phyloP scores from a whole-genome alignment of 75 land plant genomes.

The Adiantum capillusveneris region DNA sequence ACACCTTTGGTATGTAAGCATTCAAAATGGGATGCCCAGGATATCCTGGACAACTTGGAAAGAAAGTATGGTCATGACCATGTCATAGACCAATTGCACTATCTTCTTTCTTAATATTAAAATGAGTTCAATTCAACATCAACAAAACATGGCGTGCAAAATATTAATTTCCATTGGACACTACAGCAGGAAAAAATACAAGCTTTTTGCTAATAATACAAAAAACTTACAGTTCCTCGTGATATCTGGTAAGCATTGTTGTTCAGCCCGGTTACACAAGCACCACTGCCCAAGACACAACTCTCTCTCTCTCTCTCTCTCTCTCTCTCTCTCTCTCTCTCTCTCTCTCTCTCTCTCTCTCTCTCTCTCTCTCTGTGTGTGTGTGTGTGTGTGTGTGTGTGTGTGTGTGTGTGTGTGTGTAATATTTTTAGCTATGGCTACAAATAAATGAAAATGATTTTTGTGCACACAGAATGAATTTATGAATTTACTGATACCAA shows the following conservation, averaged over 20 bases:
- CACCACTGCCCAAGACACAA: constrained; percentile 49
- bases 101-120: neutral
- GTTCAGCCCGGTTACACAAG: constrained; percentile 82
- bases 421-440: too few species aligned
- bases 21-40: neutral
- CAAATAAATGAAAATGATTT: too few species aligned
- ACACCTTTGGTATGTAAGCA: neutral
- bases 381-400: too few species aligned
- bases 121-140: too few species aligned
- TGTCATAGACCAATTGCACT: neutral
- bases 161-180: neutral
- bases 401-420: too few species aligned
- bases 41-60: neutral
- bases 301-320: too few species aligned
- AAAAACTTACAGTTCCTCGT: constrained; percentile 60
- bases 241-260: constrained; percentile 92
- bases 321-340: too few species aligned
- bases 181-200: neutral
- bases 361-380: too few species aligned
- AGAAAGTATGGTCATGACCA: neutral
- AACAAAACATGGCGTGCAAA: too few species aligned
- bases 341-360: too few species aligned
- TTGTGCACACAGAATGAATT: too few species aligned
- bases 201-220: neutral
- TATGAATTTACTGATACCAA: too few species aligned